Evolutionary conservation across 2,329 filamentous ascomycete species (phyloP), one percentile per base, ranked within the genome.

Genomic region (Ophiostoma ips): DNA sequence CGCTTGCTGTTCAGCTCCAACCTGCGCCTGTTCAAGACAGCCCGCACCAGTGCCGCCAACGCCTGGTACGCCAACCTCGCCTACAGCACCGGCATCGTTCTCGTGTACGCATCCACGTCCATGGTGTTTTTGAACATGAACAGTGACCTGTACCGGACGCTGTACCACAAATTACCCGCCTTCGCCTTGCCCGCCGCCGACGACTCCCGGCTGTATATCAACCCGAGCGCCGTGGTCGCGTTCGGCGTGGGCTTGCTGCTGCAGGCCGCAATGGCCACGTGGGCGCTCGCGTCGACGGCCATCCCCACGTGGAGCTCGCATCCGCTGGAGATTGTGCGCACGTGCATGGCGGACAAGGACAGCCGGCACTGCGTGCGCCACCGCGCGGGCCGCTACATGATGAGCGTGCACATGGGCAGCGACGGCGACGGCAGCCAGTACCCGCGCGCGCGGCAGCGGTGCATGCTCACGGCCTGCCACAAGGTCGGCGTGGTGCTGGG

Each of bases 1-100:
- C 57, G 55, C 24, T 58, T 64, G n/a, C 56, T 58, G 6, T 64
- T 60, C 57, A 62, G 59, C 51, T 59, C 62, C 2, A 64, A 41
- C 13, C 21, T n/a, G 6, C 38, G 19, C 6, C 38, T 41, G 21
- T 13, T 41, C 3, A n/a, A 19, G 2, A 24, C 28, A 11, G 7
- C 38, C 15, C 13, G 2, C 7, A 13, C 6, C 15, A 11, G 19
- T n/a, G n/a, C n/a, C n/a, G 11, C 38, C 6, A 41, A 41, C n/a
- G 2, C 18, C 12, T 30, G 38, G 38, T 8, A 1, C 10, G 38
- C 38, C 1, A 41, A 41, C 38, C 11, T 28, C 3, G 6, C 8
- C 10, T 41, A n/a, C 15, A 28, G 24, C 19, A 4, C 15, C 5
- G 38, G 38, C 21, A 41, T 41, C n/a, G 12, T 41, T 15, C 6